Evolutionary conservation across 1,284 basidiomycete genomes (phyloP), one percentile per base, ranked within the genome.

Genomic region (Ganoderma lucidum): DNA sequence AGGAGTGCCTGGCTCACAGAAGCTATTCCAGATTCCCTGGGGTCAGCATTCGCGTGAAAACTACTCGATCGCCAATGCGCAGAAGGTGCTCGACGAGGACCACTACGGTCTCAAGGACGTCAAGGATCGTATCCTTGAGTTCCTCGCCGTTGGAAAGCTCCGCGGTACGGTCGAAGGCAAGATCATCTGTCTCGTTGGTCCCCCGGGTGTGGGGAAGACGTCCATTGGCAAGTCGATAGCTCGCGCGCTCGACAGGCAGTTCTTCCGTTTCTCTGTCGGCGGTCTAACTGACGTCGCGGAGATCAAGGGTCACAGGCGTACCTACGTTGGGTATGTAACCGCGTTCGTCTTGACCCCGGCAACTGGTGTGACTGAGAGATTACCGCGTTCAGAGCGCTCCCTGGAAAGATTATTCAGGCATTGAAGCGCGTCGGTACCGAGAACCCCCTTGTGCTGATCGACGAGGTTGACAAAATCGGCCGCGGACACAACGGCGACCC

Each of bases 381-480:
- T 19, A 15, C 56, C 42, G 42, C 19, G 8, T n/a, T 75, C 70
- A 94, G 93, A 62, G 96, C 96, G 0, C 90, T 99, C 75, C 97
- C 97, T 0, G 97, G 97, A 63, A 99, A 99, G 86, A 97, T 98
- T 67, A 97, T 99, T 67, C 97, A 99, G 81, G 97, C 97, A 1
- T 82, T 99, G 70, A 99, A 98, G 83, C 93, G 97, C 72, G 96
- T 99, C 17, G 96, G 96, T 42, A 97, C 96, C 4, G 97, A 98
- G 83, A 99, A 99, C 80, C 97, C 97, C 0, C 86, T 99, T 23
- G 95, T 97, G 23, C 84, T 99, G 63, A 99, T 99, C 73, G 97
- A 99, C 77, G 97, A 99, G 81, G 95, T 99, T 32, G 97, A 99
- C 86, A 99, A 99, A 87, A 96, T 99, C 71, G 96, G 96, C n/a